Evolutionary conservation across 139 green algal species (phyloP).

Genomic region (Asterochloris erici): DNA sequence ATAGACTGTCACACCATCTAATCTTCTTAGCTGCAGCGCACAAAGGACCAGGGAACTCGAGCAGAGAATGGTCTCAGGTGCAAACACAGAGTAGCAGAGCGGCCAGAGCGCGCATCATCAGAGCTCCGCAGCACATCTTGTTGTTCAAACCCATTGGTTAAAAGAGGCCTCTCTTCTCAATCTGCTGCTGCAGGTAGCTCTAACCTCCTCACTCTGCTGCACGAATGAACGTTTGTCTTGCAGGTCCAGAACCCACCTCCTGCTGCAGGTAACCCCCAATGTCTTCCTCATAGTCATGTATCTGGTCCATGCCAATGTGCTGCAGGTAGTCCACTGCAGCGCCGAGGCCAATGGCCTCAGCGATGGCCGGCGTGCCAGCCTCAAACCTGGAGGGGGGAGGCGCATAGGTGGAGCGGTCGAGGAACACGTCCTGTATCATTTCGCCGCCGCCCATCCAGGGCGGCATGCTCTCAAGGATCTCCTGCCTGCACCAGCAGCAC

Average conservation of each 20-base stretch:
- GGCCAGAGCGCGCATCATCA: too few relatives aligned
- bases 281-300: constrained; percentile 79
- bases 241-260: constrained; percentile 25
- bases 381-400: constrained; percentile 91
- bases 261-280: constrained; percentile 81
- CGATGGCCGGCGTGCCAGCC: constrained; percentile 95
- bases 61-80: too few relatives aligned
- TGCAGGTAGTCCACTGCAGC: constrained; percentile 75
- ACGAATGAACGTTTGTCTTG: neutral
- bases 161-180: neutral
- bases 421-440: constrained; percentile 96
- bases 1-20: constrained; percentile 82
- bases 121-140: too few relatives aligned
- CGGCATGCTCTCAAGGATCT: constrained; percentile 87
- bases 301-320: constrained; percentile 64
- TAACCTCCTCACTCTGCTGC: too few relatives aligned
- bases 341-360: constrained; percentile 69
- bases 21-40: constrained; percentile 43
- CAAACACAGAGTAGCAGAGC: too few relatives aligned
- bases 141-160: neutral
- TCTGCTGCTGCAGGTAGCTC: too few relatives aligned
- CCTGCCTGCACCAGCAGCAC: constrained; percentile 33
- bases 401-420: constrained; percentile 92
- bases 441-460: constrained; percentile 97
- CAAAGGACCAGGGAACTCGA: neutral